A percentile compares a stretch with the other conserved stretches of the same genome.
Evolutionary conservation across 371 early-diverging fungal species (phyloP).

Genomic region (Mucor ambiguus): DNA sequence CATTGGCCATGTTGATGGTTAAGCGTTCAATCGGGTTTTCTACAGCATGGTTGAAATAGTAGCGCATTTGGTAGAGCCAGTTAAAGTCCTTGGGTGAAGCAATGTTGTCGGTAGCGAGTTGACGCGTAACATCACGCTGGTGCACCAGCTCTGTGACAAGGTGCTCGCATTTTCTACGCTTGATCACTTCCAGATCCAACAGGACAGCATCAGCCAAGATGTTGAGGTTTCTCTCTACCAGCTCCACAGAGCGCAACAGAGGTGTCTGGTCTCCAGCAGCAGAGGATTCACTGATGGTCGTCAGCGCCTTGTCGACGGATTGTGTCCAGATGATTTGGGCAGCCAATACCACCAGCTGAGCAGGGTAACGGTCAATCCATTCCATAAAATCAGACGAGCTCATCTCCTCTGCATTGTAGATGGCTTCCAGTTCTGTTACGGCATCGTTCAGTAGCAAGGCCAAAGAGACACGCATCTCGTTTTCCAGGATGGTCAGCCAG

Average conservation of each 20-base stretch:
- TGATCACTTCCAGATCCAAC: slow-evolving; percentile 78
- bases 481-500: slow-evolving; percentile 94
- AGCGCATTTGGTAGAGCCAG: slow-evolving; percentile 98
- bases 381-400: slow-evolving; percentile 63
- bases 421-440: slow-evolving; percentile 62
- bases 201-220: slow-evolving; percentile 93
- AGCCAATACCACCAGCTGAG: slow-evolving; percentile 92
- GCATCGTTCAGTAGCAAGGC: slow-evolving; percentile 79
- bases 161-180: slow-evolving; percentile 95
- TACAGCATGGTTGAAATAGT: slow-evolving; percentile 74
- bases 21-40: slow-evolving; percentile 78
- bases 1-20: slow-evolving; percentile 91
- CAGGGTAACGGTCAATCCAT: slow-evolving; percentile 93
- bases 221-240: slow-evolving; percentile 78
- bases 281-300: slow-evolving; percentile 42
- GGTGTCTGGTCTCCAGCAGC: slow-evolving; percentile 39
- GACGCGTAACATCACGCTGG: slow-evolving; percentile 93
- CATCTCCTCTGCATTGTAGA: slow-evolving; percentile 69
- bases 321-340: slow-evolving; percentile 93
- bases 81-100: slow-evolving; percentile 77
- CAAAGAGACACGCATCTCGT: slow-evolving; percentile 88
- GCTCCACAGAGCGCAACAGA: slow-evolving; percentile 59
- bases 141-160: slow-evolving; percentile 98
- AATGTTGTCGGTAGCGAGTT: slow-evolving; percentile 62
- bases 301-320: slow-evolving; percentile 78